Conservation (phyloP, 108 stramenopile genomes). For the Halocafeteria seosinensis region DNA sequence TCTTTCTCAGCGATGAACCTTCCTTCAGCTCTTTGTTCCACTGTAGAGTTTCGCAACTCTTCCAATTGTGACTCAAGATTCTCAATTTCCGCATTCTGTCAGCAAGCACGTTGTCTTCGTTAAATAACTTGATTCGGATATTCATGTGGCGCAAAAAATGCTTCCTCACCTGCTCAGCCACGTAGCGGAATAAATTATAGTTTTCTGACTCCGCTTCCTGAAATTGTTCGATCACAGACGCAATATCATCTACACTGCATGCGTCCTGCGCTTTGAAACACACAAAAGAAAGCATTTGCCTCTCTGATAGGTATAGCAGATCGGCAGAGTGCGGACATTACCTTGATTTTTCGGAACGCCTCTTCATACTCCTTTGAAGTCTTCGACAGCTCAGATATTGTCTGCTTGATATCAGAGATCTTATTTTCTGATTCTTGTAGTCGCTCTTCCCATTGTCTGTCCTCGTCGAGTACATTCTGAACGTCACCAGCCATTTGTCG, state of each 20-base stretch:
- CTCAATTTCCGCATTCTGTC: slow-evolving; percentile 49
- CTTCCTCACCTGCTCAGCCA: slow-evolving; percentile 57
- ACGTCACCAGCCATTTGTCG: background rate
- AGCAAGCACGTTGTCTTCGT: too few species aligned
- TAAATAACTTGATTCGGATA: too few species aligned
- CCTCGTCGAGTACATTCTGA: slow-evolving; percentile 14
- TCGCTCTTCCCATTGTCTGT: slow-evolving; percentile 1
- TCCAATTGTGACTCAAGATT: too few species aligned
- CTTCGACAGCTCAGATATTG: slow-evolving; percentile 23
- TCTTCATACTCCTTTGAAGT: slow-evolving; percentile 52
- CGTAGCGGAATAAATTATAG: slow-evolving; percentile 49
- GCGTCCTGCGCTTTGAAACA: too few species aligned
- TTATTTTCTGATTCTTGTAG: background rate
- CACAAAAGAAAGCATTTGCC: too few species aligned
- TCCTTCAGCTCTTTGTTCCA: too few species aligned
- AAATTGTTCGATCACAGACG: slow-evolving; percentile 43
- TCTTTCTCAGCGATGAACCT: too few species aligned
- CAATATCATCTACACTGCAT: too few species aligned
- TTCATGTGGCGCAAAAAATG: too few species aligned
- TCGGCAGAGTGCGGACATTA: slow-evolving; percentile 43
- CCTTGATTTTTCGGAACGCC: slow-evolving; percentile 52
- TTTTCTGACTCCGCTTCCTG: slow-evolving; percentile 55
- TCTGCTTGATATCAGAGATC: slow-evolving; percentile 21
- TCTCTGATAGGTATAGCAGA: too few species aligned
- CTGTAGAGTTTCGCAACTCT: too few species aligned